Evolutionary conservation across 441 rosid genomes (phyloP).

Genomic region (Erodium chrysanthum): DNA sequence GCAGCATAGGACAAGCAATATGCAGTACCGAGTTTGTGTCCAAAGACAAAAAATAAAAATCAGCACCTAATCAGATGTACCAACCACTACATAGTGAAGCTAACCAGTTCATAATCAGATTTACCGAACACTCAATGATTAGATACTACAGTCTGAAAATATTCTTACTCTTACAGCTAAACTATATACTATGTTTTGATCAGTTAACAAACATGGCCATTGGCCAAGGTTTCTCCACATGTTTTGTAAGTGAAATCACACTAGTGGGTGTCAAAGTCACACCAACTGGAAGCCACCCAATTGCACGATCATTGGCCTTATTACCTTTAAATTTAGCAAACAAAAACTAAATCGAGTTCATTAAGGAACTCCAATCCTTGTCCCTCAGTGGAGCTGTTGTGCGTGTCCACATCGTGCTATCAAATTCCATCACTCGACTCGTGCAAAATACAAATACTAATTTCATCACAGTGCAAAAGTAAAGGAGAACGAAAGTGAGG

Average conservation of each 20-base stretch:
- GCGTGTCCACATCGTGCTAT: background rate
- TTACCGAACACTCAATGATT: too few relatives aligned
- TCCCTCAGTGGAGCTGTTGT: background rate
- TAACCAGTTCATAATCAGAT: too few relatives aligned
- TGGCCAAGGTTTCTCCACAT: background rate
- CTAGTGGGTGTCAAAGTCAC: slow-evolving; percentile 6
- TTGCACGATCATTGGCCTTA: background rate
- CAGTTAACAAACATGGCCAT: too few relatives aligned
- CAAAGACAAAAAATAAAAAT: too few relatives aligned
- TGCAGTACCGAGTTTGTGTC: too few relatives aligned
- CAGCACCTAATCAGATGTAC: too few relatives aligned
- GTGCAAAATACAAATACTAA: background rate
- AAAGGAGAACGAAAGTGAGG: background rate
- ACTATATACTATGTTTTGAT: background rate
- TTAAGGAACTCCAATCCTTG: background rate
- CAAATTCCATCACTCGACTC: background rate
- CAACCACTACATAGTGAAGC: too few relatives aligned
- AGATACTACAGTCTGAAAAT: background rate
- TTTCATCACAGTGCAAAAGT: background rate
- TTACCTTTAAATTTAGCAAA: slow-evolving; percentile 4
- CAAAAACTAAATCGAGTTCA: background rate
- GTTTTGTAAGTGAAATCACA: background rate
- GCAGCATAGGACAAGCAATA: too few relatives aligned
- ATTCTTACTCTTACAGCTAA: slow-evolving; percentile 1
- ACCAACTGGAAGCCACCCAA: background rate